Evolutionary conservation across 2,329 filamentous ascomycete genomes (phyloP).

Genomic region (Colletotrichum sp.): DNA sequence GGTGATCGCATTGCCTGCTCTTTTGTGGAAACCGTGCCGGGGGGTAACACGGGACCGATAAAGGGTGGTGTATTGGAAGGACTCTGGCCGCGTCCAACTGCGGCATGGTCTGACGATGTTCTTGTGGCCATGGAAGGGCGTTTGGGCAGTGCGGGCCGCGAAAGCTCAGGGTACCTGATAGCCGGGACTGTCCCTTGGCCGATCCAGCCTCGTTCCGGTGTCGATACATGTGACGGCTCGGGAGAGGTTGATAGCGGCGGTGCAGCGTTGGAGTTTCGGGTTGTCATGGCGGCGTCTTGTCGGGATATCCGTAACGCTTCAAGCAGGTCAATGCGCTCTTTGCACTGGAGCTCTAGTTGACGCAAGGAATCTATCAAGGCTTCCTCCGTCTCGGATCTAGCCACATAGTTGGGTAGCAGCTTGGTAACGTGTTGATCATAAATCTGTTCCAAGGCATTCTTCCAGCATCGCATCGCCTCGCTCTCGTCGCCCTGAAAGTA

Average conservation of each 20-base stretch:
- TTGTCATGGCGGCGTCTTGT: constrained; percentile 37
- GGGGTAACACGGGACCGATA: constrained; percentile 29
- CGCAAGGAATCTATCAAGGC: constrained; percentile 81
- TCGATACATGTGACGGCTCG: neutral
- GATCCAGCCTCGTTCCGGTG: constrained; percentile 64
- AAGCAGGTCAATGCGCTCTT: constrained; percentile 88
- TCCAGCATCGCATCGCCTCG: constrained; percentile 92
- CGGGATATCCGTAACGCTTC: constrained; percentile 78
- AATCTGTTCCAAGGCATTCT: constrained; percentile 85
- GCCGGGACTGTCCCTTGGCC: constrained; percentile 84
- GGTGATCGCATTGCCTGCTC: constrained; percentile 51
- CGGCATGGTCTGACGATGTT: constrained; percentile 55
- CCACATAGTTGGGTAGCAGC: constrained; percentile 70
- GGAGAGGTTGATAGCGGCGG: neutral
- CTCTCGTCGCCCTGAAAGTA: constrained; percentile 78
- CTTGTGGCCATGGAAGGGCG: constrained; percentile 62
- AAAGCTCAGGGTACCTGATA: constrained; percentile 80
- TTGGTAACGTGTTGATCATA: constrained; percentile 83
- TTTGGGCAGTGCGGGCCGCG: constrained; percentile 66
- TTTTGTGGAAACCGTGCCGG: constrained; percentile 34
- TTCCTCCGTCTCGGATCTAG: constrained; percentile 82
- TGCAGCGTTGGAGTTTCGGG: constrained; percentile 7
- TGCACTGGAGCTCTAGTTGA: constrained; percentile 88
- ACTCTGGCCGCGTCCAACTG: constrained; percentile 36
- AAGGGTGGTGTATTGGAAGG: constrained; percentile 24